Conservation (phyloP, 2,329 filamentous ascomycete species). For the Dothiorella sarmentorum region DNA sequence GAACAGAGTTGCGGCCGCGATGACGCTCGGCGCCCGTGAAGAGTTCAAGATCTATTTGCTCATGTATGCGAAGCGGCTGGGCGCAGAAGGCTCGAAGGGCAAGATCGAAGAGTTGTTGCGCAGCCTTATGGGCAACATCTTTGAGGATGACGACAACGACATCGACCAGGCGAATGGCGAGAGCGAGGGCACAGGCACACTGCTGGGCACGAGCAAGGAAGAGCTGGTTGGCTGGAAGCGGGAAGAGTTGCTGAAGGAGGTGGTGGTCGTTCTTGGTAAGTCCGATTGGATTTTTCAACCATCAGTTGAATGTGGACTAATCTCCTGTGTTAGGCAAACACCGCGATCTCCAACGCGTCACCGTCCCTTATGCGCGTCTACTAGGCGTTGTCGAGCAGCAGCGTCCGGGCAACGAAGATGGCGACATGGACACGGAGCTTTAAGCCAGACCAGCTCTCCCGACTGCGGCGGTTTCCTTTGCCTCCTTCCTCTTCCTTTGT, state of each 20-base stretch:
- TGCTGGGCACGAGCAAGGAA: conserved; percentile 57
- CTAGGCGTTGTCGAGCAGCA: conserved; percentile 27
- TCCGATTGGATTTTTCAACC: too few species aligned
- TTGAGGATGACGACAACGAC: conserved; percentile 50
- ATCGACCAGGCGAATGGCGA: conserved; percentile 34
- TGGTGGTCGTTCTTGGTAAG: conserved; percentile 88
- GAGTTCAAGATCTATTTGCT: conserved; percentile 94
- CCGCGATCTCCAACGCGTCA: conserved; percentile 86
- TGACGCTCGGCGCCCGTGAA: conserved; percentile 79
- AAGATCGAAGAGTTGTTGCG: conserved; percentile 94
- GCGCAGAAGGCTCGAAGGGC: conserved; percentile 77
- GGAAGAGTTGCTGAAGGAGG: conserved; percentile 81
- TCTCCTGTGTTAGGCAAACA: too few species aligned
- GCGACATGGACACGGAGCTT: conserved; percentile 15
- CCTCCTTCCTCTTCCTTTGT: not conserved
- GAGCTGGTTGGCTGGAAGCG: conserved; percentile 88
- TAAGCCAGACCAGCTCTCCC: not conserved
- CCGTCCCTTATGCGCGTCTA: conserved; percentile 85
- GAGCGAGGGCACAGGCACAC: too few species aligned
- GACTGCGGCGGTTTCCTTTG: too few species aligned
- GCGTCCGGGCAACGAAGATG: not conserved
- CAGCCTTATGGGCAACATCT: conserved; percentile 70
- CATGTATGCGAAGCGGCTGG: conserved; percentile 96
- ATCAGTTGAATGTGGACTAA: too few species aligned
- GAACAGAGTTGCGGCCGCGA: conserved; percentile 84